Percentiles rank a stretch among this genome's conserved stretches.
phyloP scores from a whole-genome alignment of 345 rosid species.

The Syzygium grande region DNA sequence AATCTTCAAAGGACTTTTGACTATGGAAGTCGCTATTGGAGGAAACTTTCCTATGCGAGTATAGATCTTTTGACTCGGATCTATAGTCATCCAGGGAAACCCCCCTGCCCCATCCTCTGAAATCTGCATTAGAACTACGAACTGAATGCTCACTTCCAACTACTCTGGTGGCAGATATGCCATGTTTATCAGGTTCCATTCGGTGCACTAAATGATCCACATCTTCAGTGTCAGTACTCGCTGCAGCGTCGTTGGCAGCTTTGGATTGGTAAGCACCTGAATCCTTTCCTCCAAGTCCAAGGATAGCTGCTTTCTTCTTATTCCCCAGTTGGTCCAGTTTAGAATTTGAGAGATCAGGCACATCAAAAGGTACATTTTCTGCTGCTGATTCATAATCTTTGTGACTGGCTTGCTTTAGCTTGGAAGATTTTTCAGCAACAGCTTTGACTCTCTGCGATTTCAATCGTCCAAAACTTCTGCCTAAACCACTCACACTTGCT shows the following conservation, averaged over 20 bases:
- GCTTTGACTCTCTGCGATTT: conserved; percentile 55
- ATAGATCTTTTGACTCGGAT: conserved; percentile 14
- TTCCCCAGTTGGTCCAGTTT: conserved; percentile 14
- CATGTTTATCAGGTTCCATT: background rate
- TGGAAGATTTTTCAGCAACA: conserved; percentile 35
- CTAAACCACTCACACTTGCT: conserved; percentile 4
- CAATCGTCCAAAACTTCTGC: conserved; percentile 41
- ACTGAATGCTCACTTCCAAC: conserved; percentile 15
- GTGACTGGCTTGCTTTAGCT: conserved; percentile 17
- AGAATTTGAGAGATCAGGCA: background rate
- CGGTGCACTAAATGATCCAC: background rate
- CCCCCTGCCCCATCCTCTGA: conserved; percentile 47
- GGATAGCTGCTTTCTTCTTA: conserved; percentile 11
- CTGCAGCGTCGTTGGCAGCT: background rate
- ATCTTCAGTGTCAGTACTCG: conserved; percentile 1
- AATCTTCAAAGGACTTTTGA: conserved; percentile 51
- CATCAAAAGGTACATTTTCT: background rate
- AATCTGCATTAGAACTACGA: conserved; percentile 29
- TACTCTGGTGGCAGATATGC: conserved; percentile 8
- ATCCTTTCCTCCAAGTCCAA: conserved; percentile 1
- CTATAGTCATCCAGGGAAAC: conserved; percentile 7
- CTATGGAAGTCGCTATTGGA: conserved; percentile 56
- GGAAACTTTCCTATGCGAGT: conserved; percentile 13
- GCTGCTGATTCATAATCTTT: conserved; percentile 7
- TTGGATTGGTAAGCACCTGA: background rate